Evolutionary conservation across 768 basidiomycete species (phyloP).

Genomic region (Lactarius trivialis): DNA sequence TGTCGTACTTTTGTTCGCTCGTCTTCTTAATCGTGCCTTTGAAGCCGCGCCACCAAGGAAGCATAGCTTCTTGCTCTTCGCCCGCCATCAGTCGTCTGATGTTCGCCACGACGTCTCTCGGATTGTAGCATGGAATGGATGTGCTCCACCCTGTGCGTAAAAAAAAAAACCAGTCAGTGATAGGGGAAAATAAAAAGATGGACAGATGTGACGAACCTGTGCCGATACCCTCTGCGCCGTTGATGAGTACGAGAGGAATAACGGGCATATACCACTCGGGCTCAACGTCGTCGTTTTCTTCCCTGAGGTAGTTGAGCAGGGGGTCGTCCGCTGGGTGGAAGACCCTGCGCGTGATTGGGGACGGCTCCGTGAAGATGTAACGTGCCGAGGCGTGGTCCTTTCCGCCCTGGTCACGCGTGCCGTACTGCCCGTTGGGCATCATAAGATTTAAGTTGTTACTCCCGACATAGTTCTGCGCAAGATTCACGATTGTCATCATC

Average conservation of each 20-base stretch:
- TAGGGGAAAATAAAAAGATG: neutral
- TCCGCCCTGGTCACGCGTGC: constrained; percentile 87
- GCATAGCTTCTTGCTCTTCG: constrained; percentile 79
- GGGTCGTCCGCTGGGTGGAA: constrained; percentile 84
- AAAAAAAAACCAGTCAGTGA: neutral
- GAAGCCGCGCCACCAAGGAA: constrained; percentile 97
- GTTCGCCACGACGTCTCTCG: constrained; percentile 82
- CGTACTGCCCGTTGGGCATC: constrained; percentile 87
- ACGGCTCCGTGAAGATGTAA: constrained; percentile 88
- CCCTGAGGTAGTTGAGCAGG: constrained; percentile 74
- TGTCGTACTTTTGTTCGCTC: constrained; percentile 81
- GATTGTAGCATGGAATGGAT: constrained; percentile 86
- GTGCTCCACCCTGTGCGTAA: constrained; percentile 82
- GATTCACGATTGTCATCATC: constrained; percentile 81
- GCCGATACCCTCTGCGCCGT: constrained; percentile 96
- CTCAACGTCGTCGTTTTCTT: constrained; percentile 82
- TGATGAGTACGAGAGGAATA: constrained; percentile 82
- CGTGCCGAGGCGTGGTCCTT: constrained; percentile 95
- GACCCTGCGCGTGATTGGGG: constrained; percentile 63
- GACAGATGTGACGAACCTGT: constrained; percentile 52
- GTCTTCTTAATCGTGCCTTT: constrained; percentile 77
- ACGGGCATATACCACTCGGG: constrained; percentile 93
- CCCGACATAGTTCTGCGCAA: constrained; percentile 93
- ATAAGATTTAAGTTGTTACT: constrained; percentile 93
- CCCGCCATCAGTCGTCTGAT: constrained; percentile 79